A percentile compares a stretch with the other conserved stretches of the same genome.
Evolutionary conservation across 495 filamentous ascomycete species (phyloP).

Genomic region (Tuber umbilicatum): DNA sequence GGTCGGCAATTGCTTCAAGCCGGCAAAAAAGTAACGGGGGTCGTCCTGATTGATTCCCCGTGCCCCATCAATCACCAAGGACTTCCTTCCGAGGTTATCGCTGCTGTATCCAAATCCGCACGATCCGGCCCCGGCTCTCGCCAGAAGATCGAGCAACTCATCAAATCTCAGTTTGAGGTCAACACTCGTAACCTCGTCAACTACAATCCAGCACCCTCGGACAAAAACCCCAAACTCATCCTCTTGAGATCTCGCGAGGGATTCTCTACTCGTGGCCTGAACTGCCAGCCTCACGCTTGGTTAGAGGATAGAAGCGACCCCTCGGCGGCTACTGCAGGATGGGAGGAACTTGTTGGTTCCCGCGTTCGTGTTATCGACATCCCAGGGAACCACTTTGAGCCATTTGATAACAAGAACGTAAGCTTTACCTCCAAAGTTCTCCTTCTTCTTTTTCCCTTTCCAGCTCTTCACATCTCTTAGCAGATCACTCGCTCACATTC

Average conservation of each 20-base stretch:
- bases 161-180: conserved; percentile 31
- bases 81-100: conserved; percentile 47
- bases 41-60: conserved; percentile 78
- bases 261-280: conserved; percentile 17
- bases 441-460: background rate
- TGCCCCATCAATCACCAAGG: conserved; percentile 46
- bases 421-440: background rate
- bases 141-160: conserved; percentile 41
- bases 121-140: conserved; percentile 40
- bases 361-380: conserved; percentile 27
- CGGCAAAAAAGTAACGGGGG: conserved; percentile 63
- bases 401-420: conserved; percentile 31
- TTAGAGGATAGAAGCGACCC: conserved; percentile 28
- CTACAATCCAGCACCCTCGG: conserved; percentile 17
- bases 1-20: conserved; percentile 61
- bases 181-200: conserved; percentile 36
- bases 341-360: conserved; percentile 21
- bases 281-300: conserved; percentile 27
- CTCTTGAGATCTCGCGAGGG: conserved; percentile 24
- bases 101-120: conserved; percentile 44
- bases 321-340: conserved; percentile 19
- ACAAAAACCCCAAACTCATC: conserved; percentile 22
- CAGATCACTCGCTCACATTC: conserved; percentile 4
- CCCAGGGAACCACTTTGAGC: conserved; percentile 32
- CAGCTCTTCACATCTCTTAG: too few relatives aligned